phyloP scores from a whole-genome alignment of 495 filamentous ascomycete genomes.

The Aspergillus diversus region DNA sequence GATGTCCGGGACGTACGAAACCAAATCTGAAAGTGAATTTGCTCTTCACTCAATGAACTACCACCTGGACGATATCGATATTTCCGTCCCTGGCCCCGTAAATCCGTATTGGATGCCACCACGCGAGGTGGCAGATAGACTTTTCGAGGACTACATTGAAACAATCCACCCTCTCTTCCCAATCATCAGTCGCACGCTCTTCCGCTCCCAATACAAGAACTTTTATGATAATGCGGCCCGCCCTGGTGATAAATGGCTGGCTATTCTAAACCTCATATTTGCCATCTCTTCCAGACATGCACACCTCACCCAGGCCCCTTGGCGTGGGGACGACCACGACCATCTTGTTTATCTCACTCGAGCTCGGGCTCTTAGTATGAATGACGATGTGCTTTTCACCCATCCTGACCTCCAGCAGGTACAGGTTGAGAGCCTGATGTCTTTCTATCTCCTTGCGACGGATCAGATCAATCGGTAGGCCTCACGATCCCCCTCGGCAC shows the following conservation, averaged over 20 bases:
- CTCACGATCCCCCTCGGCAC: neutral
- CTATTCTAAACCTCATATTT: slow-evolving; percentile 68
- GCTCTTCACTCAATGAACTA: slow-evolving; percentile 54
- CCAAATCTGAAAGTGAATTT: slow-evolving; percentile 35
- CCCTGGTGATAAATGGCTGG: slow-evolving; percentile 60
- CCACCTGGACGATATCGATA: slow-evolving; percentile 61
- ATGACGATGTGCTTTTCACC: slow-evolving; percentile 54
- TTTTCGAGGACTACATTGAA: slow-evolving; percentile 60
- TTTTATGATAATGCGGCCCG: slow-evolving; percentile 45
- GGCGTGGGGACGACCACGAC: slow-evolving; percentile 54
- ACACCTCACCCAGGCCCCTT: slow-evolving; percentile 55
- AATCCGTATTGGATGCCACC: slow-evolving; percentile 59
- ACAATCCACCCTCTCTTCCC: slow-evolving; percentile 65
- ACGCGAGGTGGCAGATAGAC: slow-evolving; percentile 53
- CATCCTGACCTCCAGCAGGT: slow-evolving; percentile 67
- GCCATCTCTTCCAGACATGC: slow-evolving; percentile 64
- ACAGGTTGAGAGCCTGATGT: slow-evolving; percentile 60
- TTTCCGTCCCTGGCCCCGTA: slow-evolving; percentile 51
- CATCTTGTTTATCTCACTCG: slow-evolving; percentile 64
- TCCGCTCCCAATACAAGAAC: slow-evolving; percentile 47
- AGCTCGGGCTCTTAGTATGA: slow-evolving; percentile 61
- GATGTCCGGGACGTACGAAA: slow-evolving; percentile 37
- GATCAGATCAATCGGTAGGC: slow-evolving; percentile 67
- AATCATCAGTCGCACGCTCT: slow-evolving; percentile 57
- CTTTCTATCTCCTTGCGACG: slow-evolving; percentile 64